Evolutionary conservation across 2,329 filamentous ascomycete species (phyloP).

Genomic region (Aspergillus sp.): DNA sequence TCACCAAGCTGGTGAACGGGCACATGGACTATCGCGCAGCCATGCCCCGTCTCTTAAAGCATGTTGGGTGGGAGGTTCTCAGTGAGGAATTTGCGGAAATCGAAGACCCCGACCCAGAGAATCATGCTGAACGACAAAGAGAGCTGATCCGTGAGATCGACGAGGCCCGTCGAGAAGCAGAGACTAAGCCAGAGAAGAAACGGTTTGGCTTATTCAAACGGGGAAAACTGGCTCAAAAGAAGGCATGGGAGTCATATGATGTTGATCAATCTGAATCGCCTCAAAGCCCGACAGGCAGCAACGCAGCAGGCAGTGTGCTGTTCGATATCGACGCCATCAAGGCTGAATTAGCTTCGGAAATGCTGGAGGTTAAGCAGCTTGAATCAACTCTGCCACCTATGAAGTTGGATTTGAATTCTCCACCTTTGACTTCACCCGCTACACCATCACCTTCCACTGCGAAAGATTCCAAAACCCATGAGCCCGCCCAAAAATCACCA

Average conservation of each 20-base stretch:
- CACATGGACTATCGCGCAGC: slow-evolving; percentile 96
- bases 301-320: slow-evolving; percentile 58
- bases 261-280: slow-evolving; percentile 49
- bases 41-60: slow-evolving; percentile 83
- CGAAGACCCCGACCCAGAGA: slow-evolving; percentile 94
- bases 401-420: slow-evolving; percentile 64
- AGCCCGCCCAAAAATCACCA: slow-evolving; percentile 31
- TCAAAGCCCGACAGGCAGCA: slow-evolving; percentile 26
- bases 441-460: slow-evolving; percentile 28
- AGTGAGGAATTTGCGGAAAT: slow-evolving; percentile 95
- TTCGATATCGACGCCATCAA: slow-evolving; percentile 96
- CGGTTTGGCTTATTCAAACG: slow-evolving; percentile 77
- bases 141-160: slow-evolving; percentile 97
- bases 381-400: slow-evolving; percentile 87
- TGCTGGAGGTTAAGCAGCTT: slow-evolving; percentile 72
- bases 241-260: slow-evolving; percentile 93
- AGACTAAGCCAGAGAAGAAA: slow-evolving; percentile 72
- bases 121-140: slow-evolving; percentile 80
- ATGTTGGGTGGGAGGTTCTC: slow-evolving; percentile 87
- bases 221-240: slow-evolving; percentile 71
- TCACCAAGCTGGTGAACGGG: slow-evolving; percentile 79
- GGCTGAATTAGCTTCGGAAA: slow-evolving; percentile 74
- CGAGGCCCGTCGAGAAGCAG: slow-evolving; percentile 82
- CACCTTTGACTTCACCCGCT: slow-evolving; percentile 17
- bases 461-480: slow-evolving; percentile 43